Evolutionary conservation across 176 grass and related monocot genomes (phyloP).

Genomic region (Carex littledalei): DNA sequence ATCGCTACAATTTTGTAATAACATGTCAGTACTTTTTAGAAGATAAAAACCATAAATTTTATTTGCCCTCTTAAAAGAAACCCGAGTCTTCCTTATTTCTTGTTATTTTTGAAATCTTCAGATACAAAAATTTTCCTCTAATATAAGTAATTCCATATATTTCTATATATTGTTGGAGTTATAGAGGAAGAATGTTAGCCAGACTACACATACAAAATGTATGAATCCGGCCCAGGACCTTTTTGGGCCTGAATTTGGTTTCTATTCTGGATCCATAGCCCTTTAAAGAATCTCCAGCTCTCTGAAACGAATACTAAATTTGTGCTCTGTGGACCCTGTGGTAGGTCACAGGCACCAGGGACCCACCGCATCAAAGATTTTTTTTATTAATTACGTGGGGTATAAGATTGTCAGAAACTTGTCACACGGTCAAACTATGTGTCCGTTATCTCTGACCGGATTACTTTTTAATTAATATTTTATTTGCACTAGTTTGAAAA

Average conservation of each 20-base stretch:
- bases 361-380: not conserved
- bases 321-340: not conserved
- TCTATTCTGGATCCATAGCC: not conserved
- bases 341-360: not conserved
- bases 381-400: not conserved
- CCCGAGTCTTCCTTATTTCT: no score
- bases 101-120: no score
- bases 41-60: no score
- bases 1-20: no score
- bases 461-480: not conserved
- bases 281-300: not conserved
- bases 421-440: conserved; percentile 7
- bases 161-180: no score
- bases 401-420: not conserved
- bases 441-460: conserved; percentile 14
- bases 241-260: not conserved
- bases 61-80: no score
- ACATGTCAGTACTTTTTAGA: no score
- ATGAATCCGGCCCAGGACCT: not conserved
- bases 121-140: no score
- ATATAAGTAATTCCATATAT: no score
- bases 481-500: not conserved
- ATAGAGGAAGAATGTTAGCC: no score
- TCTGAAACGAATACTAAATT: not conserved
- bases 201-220: no score